Evolutionary conservation across 23 red algal genomes (phyloP), one percentile per base, ranked within the genome.

Genomic region (Pyropia haitanensis): DNA sequence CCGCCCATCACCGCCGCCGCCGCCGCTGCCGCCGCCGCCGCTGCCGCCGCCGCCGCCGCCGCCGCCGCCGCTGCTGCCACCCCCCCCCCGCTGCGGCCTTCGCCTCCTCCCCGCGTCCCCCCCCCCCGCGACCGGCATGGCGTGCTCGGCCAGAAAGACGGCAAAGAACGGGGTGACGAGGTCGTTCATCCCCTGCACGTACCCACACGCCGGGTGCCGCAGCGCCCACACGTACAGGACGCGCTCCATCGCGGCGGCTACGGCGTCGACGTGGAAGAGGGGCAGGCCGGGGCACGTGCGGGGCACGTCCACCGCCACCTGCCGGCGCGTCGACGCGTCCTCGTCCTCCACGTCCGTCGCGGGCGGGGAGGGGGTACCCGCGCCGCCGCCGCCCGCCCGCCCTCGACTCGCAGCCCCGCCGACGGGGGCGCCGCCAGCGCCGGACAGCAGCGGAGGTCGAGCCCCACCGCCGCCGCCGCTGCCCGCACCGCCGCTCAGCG

Each of bases 171-270:
- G 85, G 17, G 80, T 77, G 18, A 91, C 22, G 27, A 98, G 62
- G 59, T 98, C 94, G 53, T 90, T 98, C 78, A 91, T 85, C 21
- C 94, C 94, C 67, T 98, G 94, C 39, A 98, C 86, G 71, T 98
- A 98, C n/a, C 70, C 83, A 46, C 53, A 75, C 4, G 75, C 83
- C n/a, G 94, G 94, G 63, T 91, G 77, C 58, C 79, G 53, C 61
- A 88, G 69, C 24, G 80, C 53, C 63, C 73, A 91, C 15, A 98
- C 28, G 48, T 79, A 89, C 12, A 98, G 70, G 56, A 98, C 68
- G 12, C 94, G 66, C 21, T 71, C 46, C 72, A 98, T 76, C 3
- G 75, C 31, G 18, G 76, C 68, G 13, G 73, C 60, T 15, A 91
- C 64, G 27, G 68, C 39, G 13, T 32, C 19, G 14, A 84, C 49